Evolutionary conservation across 805 yeast genomes (phyloP).

Genomic region (Yamadazyma sp.): DNA sequence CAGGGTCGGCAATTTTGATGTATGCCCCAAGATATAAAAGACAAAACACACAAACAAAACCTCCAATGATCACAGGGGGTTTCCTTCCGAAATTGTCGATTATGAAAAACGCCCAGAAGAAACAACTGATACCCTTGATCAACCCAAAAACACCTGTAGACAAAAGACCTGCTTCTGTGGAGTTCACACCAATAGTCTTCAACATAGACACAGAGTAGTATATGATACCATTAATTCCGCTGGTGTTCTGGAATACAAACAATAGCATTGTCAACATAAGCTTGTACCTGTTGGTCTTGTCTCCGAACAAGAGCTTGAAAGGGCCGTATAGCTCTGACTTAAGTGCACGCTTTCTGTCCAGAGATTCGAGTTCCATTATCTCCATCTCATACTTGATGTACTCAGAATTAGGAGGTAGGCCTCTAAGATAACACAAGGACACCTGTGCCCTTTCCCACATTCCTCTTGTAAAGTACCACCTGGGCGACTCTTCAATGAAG

Average conservation of each 20-base stretch:
- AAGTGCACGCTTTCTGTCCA: slow-evolving; percentile 25
- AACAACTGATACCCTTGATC: slow-evolving; percentile 43
- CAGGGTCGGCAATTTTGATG: slow-evolving; percentile 38
- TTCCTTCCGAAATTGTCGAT: slow-evolving; percentile 50
- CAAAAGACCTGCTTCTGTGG: slow-evolving; percentile 45
- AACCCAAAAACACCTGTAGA: slow-evolving; percentile 56
- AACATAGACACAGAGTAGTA: slow-evolving; percentile 54
- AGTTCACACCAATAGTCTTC: slow-evolving; percentile 48
- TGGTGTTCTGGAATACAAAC: slow-evolving; percentile 45
- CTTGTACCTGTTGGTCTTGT: slow-evolving; percentile 30
- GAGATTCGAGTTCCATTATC: slow-evolving; percentile 24
- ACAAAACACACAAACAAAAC: slow-evolving; percentile 41
- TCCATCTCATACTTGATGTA: slow-evolving; percentile 42
- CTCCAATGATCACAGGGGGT: slow-evolving; percentile 36
- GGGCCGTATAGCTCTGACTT: slow-evolving; percentile 43
- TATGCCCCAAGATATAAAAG: slow-evolving; percentile 52
- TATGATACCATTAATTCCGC: slow-evolving; percentile 50
- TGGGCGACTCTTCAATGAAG: slow-evolving; percentile 46
- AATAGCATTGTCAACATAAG: slow-evolving; percentile 36
- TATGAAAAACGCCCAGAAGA: slow-evolving; percentile 44
- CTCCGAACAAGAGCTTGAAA: slow-evolving; percentile 30
- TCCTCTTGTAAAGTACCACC: slow-evolving; percentile 40
- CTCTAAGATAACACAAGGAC: slow-evolving; percentile 39
- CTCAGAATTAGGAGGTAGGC: slow-evolving; percentile 37
- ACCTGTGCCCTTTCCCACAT: slow-evolving; percentile 32